These are phyloP conservation scores for Aphanoascus verrucosus DNA, from an alignment of 2,329 filamentous ascomycete genomes.

Conservation along the genomic window DNA sequence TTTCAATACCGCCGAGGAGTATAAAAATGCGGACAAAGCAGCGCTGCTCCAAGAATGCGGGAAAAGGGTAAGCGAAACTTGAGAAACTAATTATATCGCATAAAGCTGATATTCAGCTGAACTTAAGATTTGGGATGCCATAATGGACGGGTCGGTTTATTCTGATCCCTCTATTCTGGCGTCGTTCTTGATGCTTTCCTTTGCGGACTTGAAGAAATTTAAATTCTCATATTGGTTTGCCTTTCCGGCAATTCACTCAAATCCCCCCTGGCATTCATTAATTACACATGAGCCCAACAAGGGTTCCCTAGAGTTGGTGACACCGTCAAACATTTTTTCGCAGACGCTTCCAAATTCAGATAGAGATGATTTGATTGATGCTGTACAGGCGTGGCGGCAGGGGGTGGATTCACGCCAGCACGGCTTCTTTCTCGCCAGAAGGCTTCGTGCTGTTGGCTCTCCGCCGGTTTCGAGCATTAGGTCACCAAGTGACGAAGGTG, in stretches of 20 bases:
- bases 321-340: conserved; percentile 8
- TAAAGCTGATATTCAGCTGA: conserved; percentile 4
- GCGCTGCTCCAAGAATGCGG: conserved; percentile 69
- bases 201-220: conserved; percentile 94
- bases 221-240: conserved; percentile 98
- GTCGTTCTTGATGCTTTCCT: conserved; percentile 81
- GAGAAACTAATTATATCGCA: background rate
- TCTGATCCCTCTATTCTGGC: conserved; percentile 83
- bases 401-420: conserved; percentile 71
- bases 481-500: background rate
- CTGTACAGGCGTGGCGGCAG: conserved; percentile 79
- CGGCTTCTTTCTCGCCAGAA: conserved; percentile 93
- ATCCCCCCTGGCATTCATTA: conserved; percentile 56
- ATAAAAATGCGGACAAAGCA: conserved; percentile 69
- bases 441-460: conserved; percentile 36
- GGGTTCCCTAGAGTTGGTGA: background rate
- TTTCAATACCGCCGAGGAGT: conserved; percentile 90
- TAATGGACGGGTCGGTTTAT: conserved; percentile 92
- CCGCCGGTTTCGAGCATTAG: background rate
- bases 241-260: conserved; percentile 84
- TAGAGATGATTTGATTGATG: conserved; percentile 67
- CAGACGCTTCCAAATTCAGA: conserved; percentile 53
- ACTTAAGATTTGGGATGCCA: conserved; percentile 83
- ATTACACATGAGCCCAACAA: conserved; percentile 37
- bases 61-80: conserved; percentile 52